Percentiles rank a stretch among this genome's conserved stretches.
These are phyloP conservation scores for Kockovaella imperatae DNA, from an alignment of 768 basidiomycete genomes.

Conservation along the genomic window DNA sequence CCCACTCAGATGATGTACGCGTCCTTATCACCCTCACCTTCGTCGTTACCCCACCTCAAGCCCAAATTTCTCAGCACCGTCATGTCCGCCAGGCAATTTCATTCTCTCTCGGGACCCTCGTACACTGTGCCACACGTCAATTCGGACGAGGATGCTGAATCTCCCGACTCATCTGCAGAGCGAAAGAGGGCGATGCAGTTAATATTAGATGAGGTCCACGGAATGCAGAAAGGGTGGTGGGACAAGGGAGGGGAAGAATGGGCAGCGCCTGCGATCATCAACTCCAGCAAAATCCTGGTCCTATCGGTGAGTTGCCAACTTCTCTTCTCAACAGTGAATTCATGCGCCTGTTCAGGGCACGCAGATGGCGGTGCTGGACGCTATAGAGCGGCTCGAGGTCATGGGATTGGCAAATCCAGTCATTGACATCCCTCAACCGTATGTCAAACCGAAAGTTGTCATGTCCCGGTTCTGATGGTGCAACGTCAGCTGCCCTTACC, in stretches of 20 bases:
- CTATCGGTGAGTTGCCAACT: slow-evolving; percentile 29
- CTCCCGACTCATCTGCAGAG: slow-evolving; percentile 8
- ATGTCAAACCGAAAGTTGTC: slow-evolving; percentile 7
- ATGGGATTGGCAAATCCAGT: slow-evolving; percentile 39
- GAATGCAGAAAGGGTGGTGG: slow-evolving; percentile 28
- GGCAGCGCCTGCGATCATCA: slow-evolving; percentile 40
- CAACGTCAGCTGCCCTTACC: slow-evolving; percentile 23
- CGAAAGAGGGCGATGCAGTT: slow-evolving; percentile 32
- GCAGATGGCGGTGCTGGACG: slow-evolving; percentile 26
- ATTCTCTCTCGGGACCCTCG: slow-evolving; percentile 30
- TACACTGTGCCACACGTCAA: slow-evolving; percentile 17
- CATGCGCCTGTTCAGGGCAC: slow-evolving; percentile 28
- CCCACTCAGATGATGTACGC: slow-evolving; percentile 25
- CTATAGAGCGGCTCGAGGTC: slow-evolving; percentile 32
- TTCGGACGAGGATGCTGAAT: slow-evolving; percentile 9
- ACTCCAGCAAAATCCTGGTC: slow-evolving; percentile 36
- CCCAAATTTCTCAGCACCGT: slow-evolving; percentile 26
- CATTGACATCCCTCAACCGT: slow-evolving; percentile 42
- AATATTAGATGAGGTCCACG: slow-evolving; percentile 37
- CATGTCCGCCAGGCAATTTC: slow-evolving; percentile 37
- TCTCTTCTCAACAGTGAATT: not conserved
- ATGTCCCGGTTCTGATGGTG: not conserved
- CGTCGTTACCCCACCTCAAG: slow-evolving; percentile 1
- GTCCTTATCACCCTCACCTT: slow-evolving; percentile 21
- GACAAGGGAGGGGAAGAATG: slow-evolving; percentile 24